These are phyloP conservation scores for Acanthamoeba culbertsoni DNA, from an alignment of 208 protist genomes.

Conservation along the genomic window DNA sequence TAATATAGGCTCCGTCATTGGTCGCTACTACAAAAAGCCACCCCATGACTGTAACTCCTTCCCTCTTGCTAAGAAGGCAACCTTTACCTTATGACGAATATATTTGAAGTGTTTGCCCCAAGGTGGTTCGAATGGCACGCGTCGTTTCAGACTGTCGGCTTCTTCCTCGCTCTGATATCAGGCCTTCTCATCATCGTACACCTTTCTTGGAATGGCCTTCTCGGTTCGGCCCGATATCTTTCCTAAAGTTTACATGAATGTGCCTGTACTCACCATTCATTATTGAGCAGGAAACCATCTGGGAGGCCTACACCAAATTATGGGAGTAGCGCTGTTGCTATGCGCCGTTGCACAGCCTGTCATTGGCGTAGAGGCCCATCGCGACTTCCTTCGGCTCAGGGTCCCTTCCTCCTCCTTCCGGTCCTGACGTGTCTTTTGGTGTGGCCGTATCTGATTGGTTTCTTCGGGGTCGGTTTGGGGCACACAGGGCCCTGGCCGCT, in stretches of 20 bases:
- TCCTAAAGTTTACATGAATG: neutral
- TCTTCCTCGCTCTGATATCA: neutral
- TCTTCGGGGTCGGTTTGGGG: neutral
- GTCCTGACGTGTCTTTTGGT: too few species aligned
- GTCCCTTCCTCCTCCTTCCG: neutral
- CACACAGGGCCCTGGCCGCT: neutral
- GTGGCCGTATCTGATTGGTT: neutral
- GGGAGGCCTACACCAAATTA: neutral
- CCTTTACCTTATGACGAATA: too few species aligned
- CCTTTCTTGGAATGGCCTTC: slow-evolving; percentile 2
- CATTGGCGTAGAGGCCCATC: slow-evolving; percentile 31
- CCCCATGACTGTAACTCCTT: neutral
- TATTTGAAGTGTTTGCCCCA: neutral
- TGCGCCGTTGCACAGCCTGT: slow-evolving; percentile 15
- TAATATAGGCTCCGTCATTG: slow-evolving; percentile 34
- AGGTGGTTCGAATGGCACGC: slow-evolving; percentile 35
- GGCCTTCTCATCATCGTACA: neutral
- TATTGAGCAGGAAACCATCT: neutral
- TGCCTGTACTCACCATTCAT: neutral
- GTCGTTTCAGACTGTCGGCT: neutral
- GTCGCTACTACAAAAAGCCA: slow-evolving; percentile 45
- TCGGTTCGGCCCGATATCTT: neutral
- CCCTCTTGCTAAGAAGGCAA: too few species aligned
- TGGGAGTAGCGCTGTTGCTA: neutral
- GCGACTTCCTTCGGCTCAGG: neutral